Percentiles rank a stretch among this genome's conserved stretches.
These are phyloP conservation scores for Diaporthe citrichinensis DNA, from an alignment of 2,329 filamentous ascomycete species.

Conservation along the genomic window DNA sequence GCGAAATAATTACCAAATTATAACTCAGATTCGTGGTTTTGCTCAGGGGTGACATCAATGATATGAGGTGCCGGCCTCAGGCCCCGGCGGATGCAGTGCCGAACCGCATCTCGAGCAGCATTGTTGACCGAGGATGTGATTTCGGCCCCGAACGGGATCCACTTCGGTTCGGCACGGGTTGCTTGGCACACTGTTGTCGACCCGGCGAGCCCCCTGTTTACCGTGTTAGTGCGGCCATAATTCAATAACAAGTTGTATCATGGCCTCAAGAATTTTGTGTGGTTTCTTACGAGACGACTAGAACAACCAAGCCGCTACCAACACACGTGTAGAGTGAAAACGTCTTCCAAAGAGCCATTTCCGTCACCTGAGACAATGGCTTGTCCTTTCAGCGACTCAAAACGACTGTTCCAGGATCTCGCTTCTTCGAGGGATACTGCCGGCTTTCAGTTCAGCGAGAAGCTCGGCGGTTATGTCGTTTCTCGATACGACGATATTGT, in stretches of 20 bases:
- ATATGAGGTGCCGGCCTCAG: not conserved
- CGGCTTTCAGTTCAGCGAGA: not conserved
- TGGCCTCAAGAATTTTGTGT: too few relatives aligned
- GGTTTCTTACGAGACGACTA: too few relatives aligned
- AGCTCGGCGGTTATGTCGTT: not conserved
- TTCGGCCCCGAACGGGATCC: not conserved
- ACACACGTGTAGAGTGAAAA: too few relatives aligned
- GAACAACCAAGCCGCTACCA: too few relatives aligned
- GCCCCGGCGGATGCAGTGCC: too few relatives aligned
- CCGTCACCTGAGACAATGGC: not conserved
- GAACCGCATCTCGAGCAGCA: too few relatives aligned
- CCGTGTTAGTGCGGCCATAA: not conserved
- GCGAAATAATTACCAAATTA: not conserved
- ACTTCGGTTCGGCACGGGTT: conserved; percentile 6
- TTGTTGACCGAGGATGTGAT: not conserved
- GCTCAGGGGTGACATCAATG: too few relatives aligned
- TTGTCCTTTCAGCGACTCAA: conserved; percentile 3
- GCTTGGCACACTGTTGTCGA: not conserved
- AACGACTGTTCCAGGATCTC: conserved; percentile 16
- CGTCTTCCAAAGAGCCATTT: not conserved
- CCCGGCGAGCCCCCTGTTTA: not conserved
- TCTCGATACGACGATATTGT: conserved; percentile 8
- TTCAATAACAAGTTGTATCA: not conserved
- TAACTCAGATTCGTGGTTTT: not conserved
- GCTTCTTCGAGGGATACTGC: not conserved